A percentile compares a stretch with the other conserved stretches of the same genome.
These are phyloP conservation scores for Alternaria dauci DNA, from an alignment of 2,329 filamentous ascomycete genomes.

Conservation along the genomic window DNA sequence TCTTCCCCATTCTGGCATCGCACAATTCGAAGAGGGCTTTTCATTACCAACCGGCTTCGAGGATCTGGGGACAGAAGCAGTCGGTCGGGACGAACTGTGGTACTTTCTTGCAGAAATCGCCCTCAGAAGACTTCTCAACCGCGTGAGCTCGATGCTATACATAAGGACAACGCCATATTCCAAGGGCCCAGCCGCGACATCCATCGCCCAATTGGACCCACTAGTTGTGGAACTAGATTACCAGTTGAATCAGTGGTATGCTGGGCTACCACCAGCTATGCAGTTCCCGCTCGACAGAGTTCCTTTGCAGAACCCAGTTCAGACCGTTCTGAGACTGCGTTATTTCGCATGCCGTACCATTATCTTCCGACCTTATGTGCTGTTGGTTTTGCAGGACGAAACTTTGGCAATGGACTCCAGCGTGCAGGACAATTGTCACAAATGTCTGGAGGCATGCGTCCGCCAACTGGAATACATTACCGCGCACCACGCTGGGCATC, in stretches of 20 bases:
- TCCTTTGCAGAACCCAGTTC: conserved; percentile 74
- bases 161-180: conserved; percentile 65
- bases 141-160: conserved; percentile 81
- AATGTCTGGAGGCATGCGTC: conserved; percentile 81
- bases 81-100: conserved; percentile 81
- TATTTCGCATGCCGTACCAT: conserved; percentile 89
- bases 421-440: conserved; percentile 80
- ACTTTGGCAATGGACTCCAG: conserved; percentile 73
- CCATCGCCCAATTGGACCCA: conserved; percentile 76
- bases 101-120: conserved; percentile 88
- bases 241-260: conserved; percentile 86
- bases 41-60: conserved; percentile 81
- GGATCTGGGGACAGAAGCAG: conserved; percentile 69
- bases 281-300: conserved; percentile 78
- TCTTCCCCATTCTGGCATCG: conserved; percentile 82
- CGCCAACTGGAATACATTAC: conserved; percentile 80
- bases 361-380: conserved; percentile 84
- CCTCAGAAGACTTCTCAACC: conserved; percentile 76
- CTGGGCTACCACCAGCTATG: conserved; percentile 75
- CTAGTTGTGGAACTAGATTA: conserved; percentile 83
- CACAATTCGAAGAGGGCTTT: conserved; percentile 82
- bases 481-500: conserved; percentile 81
- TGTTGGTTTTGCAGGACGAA: conserved; percentile 81
- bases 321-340: conserved; percentile 78
- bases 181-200: conserved; percentile 61